phyloP scores from a whole-genome alignment of 768 basidiomycete species.

The Phanerochaete carnosa region DNA sequence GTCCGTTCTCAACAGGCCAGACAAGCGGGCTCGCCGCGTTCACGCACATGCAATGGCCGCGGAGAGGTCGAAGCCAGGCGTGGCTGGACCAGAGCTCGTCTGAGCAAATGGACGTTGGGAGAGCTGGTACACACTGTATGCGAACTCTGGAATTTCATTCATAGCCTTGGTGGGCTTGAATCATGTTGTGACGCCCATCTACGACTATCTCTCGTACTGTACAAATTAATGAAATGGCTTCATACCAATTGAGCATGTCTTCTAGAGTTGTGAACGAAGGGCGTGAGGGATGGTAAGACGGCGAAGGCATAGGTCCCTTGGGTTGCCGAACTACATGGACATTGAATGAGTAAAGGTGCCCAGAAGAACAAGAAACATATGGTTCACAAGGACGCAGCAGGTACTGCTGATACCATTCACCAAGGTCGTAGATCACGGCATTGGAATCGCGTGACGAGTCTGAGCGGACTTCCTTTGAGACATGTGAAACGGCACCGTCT shows the following conservation, averaged over 20 bases:
- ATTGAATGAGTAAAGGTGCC: background rate
- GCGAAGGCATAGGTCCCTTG: background rate
- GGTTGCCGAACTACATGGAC: background rate
- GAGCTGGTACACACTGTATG: too few relatives aligned
- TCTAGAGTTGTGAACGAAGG: background rate
- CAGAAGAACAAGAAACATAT: background rate
- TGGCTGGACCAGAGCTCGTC: slow-evolving; percentile 13
- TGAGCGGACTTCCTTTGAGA: background rate
- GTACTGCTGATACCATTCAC: background rate
- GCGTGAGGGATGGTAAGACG: background rate
- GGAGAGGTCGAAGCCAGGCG: slow-evolving; percentile 10
- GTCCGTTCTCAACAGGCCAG: slow-evolving; percentile 47
- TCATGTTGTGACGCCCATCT: too few relatives aligned
- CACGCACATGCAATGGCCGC: slow-evolving; percentile 10
- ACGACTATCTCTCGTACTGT: too few relatives aligned
- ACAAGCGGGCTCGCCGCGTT: slow-evolving; percentile 4
- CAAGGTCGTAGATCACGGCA: background rate
- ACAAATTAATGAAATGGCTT: too few relatives aligned
- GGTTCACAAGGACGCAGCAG: background rate
- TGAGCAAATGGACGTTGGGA: slow-evolving; percentile 16
- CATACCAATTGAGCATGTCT: background rate
- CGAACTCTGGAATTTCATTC: too few relatives aligned
- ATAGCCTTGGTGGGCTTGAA: too few relatives aligned
- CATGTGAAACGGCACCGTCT: background rate
- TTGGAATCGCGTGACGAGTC: background rate